These are phyloP conservation scores for Talaromyces piceae DNA, from an alignment of 2,329 filamentous ascomycete genomes.

Conservation along the genomic window DNA sequence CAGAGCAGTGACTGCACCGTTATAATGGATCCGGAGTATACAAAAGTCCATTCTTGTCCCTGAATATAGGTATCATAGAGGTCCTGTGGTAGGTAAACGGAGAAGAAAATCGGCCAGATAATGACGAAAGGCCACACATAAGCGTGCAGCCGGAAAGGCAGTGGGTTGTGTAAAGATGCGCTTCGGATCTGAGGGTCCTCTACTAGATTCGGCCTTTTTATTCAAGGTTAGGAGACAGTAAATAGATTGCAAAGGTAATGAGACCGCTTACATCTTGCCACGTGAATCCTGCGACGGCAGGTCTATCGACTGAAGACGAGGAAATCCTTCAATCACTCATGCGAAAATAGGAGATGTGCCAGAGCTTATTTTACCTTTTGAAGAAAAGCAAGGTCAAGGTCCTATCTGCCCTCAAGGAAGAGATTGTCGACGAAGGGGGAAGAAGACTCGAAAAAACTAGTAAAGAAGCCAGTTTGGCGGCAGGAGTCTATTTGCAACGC, in stretches of 20 bases:
- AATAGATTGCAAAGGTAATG: not conserved
- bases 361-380: not conserved
- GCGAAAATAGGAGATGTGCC: not conserved
- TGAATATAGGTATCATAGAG: slow-evolving; percentile 87
- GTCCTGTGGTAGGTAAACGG: slow-evolving; percentile 73
- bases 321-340: slow-evolving; percentile 7
- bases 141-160: slow-evolving; percentile 70
- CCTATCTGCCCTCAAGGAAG: not conserved
- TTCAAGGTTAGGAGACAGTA: slow-evolving; percentile 7
- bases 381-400: not conserved
- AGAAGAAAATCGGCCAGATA: slow-evolving; percentile 85
- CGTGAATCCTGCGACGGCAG: slow-evolving; percentile 8
- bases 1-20: slow-evolving; percentile 82
- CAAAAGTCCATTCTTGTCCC: slow-evolving; percentile 96
- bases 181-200: slow-evolving; percentile 84
- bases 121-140: slow-evolving; percentile 93
- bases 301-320: slow-evolving; percentile 7
- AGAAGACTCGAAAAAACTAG: not conserved
- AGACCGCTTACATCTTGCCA: slow-evolving; percentile 13
- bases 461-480: not conserved
- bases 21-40: slow-evolving; percentile 82
- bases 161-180: slow-evolving; percentile 79
- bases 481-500: too few relatives aligned
- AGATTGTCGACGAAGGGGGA: not conserved
- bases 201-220: slow-evolving; percentile 68